Conservation (phyloP, 148 eudicot genomes). For the Mesembryanthemum crystallinum region DNA sequence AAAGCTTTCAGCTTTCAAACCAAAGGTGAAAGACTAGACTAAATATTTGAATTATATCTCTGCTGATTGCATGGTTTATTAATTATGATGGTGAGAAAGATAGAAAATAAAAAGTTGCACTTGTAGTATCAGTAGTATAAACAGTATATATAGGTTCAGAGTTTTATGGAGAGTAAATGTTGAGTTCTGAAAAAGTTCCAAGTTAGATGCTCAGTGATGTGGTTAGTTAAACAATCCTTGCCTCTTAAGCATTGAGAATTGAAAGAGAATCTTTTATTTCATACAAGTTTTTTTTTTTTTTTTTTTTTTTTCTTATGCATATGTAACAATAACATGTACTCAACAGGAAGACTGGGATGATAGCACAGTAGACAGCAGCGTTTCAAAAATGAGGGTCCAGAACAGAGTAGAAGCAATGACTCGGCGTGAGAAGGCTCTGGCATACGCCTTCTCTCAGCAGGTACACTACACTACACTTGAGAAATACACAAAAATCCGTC, state of each 20-base stretch:
- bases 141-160: not conserved
- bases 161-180: not conserved
- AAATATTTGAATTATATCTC: not conserved
- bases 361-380: conserved; percentile 67
- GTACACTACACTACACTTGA: conserved; percentile 26
- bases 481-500: no score
- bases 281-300: no score
- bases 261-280: no score
- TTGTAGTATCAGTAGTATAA: no score
- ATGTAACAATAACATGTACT: not conserved
- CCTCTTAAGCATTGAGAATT: not conserved
- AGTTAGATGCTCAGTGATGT: not conserved
- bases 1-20: conserved; percentile 38
- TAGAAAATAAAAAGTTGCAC: no score
- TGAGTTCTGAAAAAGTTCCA: not conserved
- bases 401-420: conserved; percentile 77
- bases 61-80: not conserved
- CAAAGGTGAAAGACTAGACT: conserved; percentile 44
- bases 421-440: conserved; percentile 83
- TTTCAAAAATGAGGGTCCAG: conserved; percentile 58
- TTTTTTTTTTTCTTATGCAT: no score
- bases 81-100: not conserved
- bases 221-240: not conserved
- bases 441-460: conserved; percentile 92
- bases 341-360: conserved; percentile 80